These are phyloP conservation scores for Pyrenophora seminiperda DNA, from an alignment of 2,329 filamentous ascomycete species.

Conservation along the genomic window DNA sequence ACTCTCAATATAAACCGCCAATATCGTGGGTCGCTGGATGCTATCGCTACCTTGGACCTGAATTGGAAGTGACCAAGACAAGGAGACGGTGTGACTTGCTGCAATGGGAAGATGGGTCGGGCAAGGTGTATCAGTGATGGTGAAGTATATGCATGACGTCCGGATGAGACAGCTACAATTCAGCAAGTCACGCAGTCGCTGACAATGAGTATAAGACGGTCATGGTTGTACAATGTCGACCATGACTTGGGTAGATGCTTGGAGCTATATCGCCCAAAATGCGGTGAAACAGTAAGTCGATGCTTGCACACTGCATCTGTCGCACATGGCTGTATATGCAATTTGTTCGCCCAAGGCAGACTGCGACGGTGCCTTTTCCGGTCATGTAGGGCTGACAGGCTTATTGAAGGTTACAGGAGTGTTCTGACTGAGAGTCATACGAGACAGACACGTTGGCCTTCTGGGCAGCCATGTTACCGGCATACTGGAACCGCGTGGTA, in stretches of 20 bases:
- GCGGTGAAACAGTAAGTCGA: slow-evolving; percentile 8
- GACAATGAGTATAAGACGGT: no score
- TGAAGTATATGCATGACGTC: no score
- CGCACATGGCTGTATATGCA: slow-evolving; percentile 4
- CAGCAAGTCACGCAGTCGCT: no score
- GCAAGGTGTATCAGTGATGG: no score
- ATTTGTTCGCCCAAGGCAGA: slow-evolving; percentile 13
- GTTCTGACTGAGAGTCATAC: neutral
- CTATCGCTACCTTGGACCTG: no score
- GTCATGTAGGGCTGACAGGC: slow-evolving; percentile 3
- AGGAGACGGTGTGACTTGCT: no score
- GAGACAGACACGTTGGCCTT: neutral
- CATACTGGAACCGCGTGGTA: slow-evolving; percentile 5
- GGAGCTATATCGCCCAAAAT: neutral
- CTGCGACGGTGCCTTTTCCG: neutral
- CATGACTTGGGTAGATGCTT: neutral
- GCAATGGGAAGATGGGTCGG: no score
- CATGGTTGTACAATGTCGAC: no score
- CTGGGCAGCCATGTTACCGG: slow-evolving; percentile 2
- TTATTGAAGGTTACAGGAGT: slow-evolving; percentile 1
- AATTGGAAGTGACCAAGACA: no score
- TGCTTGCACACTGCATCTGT: slow-evolving; percentile 1
- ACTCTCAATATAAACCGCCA: no score
- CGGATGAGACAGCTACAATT: no score
- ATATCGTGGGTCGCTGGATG: no score